Conservation (phyloP, 164 flowering plant genomes). For the Nymphaea thermarum region DNA sequence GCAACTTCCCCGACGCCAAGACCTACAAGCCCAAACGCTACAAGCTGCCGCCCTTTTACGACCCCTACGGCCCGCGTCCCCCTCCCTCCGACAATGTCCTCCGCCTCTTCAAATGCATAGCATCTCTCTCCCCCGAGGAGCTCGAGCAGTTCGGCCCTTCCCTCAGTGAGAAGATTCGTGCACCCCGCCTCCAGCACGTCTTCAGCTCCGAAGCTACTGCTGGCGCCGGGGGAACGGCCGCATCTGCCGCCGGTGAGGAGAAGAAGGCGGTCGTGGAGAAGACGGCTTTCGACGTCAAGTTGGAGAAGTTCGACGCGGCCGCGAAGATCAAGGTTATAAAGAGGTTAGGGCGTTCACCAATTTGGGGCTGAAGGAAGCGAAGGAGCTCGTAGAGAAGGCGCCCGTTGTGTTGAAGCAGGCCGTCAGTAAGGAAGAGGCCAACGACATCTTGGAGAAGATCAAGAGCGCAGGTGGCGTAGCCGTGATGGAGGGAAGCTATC, state of each 20-base stretch:
- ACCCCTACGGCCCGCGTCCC: slow-evolving; percentile 14
- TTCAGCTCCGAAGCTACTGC: slow-evolving; percentile 37
- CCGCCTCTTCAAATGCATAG: slow-evolving; percentile 62
- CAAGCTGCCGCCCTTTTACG: slow-evolving; percentile 4
- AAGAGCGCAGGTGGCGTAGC: slow-evolving; percentile 62
- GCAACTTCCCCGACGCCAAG: background rate
- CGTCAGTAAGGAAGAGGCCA: slow-evolving; percentile 6
- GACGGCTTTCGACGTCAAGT: slow-evolving; percentile 6
- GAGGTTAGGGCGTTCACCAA: slow-evolving; percentile 11
- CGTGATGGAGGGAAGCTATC: slow-evolving; percentile 42
- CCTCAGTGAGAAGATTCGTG: slow-evolving; percentile 33
- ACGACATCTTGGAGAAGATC: slow-evolving; percentile 5
- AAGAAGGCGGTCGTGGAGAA: slow-evolving; percentile 23
- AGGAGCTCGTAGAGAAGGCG: slow-evolving; percentile 10
- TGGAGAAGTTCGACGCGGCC: slow-evolving; percentile 5
- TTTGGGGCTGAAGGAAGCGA: slow-evolving; percentile 13
- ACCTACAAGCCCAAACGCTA: slow-evolving; percentile 4
- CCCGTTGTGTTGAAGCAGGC: slow-evolving; percentile 3
- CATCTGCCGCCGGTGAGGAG: slow-evolving; percentile 37
- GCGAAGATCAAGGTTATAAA: slow-evolving; percentile 9
- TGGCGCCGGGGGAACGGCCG: slow-evolving; percentile 13
- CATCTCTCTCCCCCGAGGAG: slow-evolving; percentile 56
- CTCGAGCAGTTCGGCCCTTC: slow-evolving; percentile 49
- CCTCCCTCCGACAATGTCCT: slow-evolving; percentile 67
- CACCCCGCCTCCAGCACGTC: slow-evolving; percentile 46